These are phyloP conservation scores for Pleurotus tuber-regium DNA, from an alignment of 768 basidiomycete genomes.

Conservation along the genomic window DNA sequence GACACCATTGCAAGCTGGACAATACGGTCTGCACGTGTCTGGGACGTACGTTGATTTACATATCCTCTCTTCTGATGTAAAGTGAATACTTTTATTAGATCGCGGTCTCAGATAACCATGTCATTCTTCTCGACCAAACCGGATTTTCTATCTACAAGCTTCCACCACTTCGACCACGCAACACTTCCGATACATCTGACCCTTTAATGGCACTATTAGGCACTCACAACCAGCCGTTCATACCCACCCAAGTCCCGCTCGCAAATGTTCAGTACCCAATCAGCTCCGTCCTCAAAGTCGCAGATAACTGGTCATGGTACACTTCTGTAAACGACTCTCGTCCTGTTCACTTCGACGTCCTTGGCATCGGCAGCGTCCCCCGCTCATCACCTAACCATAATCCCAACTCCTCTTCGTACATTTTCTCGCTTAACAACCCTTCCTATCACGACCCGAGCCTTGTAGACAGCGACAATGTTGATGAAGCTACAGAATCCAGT, in stretches of 20 bases:
- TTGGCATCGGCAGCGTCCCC: not conserved
- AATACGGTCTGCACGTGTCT: constrained; percentile 2
- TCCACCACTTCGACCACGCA: constrained; percentile 8
- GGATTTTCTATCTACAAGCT: constrained; percentile 13
- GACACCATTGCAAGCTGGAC: constrained; percentile 14
- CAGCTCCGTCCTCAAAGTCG: constrained; percentile 5
- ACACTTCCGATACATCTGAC: not conserved
- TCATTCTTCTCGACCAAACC: constrained; percentile 7
- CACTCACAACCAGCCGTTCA: not conserved
- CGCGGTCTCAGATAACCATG: constrained; percentile 7
- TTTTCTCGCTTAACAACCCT: constrained; percentile 7
- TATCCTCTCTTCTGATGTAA: not conserved
- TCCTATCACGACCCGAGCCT: not conserved
- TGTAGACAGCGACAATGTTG: not conserved
- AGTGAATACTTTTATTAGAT: not conserved
- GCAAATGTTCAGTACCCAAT: constrained; percentile 2
- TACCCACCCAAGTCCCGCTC: not conserved
- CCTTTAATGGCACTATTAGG: no score
- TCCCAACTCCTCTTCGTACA: not conserved
- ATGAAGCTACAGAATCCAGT: not conserved
- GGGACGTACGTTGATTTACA: constrained; percentile 14
- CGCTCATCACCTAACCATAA: not conserved
- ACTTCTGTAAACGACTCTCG: constrained; percentile 3
- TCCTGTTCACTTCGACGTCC: constrained; percentile 4
- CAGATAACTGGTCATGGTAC: constrained; percentile 9